These are phyloP conservation scores for Marchantia polymorpha DNA, from an alignment of 225 moss, liverwort and hornwort species.

Conservation along the genomic window DNA sequence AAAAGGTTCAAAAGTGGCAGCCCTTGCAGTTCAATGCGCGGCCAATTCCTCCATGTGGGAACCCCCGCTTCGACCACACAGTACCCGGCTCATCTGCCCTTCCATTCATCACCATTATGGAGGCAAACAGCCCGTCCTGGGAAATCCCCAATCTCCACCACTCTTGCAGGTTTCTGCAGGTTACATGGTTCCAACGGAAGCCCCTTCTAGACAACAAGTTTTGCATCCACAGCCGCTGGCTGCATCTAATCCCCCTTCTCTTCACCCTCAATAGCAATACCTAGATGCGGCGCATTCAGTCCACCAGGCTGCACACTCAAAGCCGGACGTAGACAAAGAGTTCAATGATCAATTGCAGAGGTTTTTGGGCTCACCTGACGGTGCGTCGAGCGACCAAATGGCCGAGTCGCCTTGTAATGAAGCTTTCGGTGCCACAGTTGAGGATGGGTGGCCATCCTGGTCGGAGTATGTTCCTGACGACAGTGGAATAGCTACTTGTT, in stretches of 20 bases:
- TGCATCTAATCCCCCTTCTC: background rate
- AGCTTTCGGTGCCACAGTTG: constrained; percentile 48
- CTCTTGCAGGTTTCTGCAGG: constrained; percentile 29
- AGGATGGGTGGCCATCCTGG: constrained; percentile 67
- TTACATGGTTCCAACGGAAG: constrained; percentile 20
- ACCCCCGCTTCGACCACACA: constrained; percentile 11
- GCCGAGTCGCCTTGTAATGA: constrained; percentile 66
- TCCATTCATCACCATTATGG: constrained; percentile 24
- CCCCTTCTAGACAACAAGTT: constrained; percentile 28
- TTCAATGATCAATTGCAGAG: constrained; percentile 35
- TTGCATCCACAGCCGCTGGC: constrained; percentile 28
- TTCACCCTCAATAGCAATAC: constrained; percentile 26
- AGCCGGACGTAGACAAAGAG: constrained; percentile 28
- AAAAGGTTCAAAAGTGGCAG: constrained; percentile 31
- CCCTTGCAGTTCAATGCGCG: constrained; percentile 31
- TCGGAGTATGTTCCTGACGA: constrained; percentile 63
- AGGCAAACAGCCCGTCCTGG: constrained; percentile 19
- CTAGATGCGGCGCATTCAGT: constrained; percentile 14
- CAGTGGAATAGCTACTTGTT: constrained; percentile 53
- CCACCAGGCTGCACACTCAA: constrained; percentile 9
- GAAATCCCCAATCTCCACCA: constrained; percentile 18
- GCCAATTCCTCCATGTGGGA: constrained; percentile 14
- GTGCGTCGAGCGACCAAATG: constrained; percentile 34
- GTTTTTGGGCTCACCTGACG: constrained; percentile 40
- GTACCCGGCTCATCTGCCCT: constrained; percentile 8